Evolutionary conservation across 345 rosid genomes (phyloP), one percentile per base, ranked within the genome.

Genomic region (Syzygium oleosum): DNA sequence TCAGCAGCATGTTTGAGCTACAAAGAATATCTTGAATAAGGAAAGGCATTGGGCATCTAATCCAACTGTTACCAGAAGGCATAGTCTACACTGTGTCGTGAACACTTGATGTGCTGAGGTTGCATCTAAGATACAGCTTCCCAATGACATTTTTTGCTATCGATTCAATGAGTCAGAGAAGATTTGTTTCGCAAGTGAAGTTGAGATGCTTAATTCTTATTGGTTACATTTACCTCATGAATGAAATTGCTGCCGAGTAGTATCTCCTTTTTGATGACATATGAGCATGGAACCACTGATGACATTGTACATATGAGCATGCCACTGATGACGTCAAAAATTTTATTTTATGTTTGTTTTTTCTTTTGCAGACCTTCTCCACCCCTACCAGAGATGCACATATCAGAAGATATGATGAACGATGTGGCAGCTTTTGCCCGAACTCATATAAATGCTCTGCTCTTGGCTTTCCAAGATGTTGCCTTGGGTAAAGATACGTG

Each of bases 281-380:
- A 46, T 4, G 7, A 51, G 46, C 43, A 54, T 54, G 51, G 59
- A 68, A 19, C 86, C 29, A 21, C 29, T 65, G 78, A 38, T 38
- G 56, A 59, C 31, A 2, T 34, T 13, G 46, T 46, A 49, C 31
- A 46, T 51, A 46, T 43, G 46, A 49, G 38, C 11, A 52, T 19
- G 61, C 27, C 27, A 9, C 46, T 38, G 41, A 41, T 38, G 41
- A 19, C 23, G 1, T 38, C 29, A 85, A 27, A 17, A 31, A 3
- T 43, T 23, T 7, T 54, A 10, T 56, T 79, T 29, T 51, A 79
- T 86, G 23, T 86, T 31, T 25, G 38, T n/a, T 58, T 59, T 38
- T 14, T 87, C 84, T 73, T 87, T 85, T n/a, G 89, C 92, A 98
- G 99, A 86, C 98, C 99, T 46, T 92, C 99, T 88, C 98, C 99